Conservation (phyloP, 2,329 filamentous ascomycete species). For the Colletotrichum spinosum region DNA sequence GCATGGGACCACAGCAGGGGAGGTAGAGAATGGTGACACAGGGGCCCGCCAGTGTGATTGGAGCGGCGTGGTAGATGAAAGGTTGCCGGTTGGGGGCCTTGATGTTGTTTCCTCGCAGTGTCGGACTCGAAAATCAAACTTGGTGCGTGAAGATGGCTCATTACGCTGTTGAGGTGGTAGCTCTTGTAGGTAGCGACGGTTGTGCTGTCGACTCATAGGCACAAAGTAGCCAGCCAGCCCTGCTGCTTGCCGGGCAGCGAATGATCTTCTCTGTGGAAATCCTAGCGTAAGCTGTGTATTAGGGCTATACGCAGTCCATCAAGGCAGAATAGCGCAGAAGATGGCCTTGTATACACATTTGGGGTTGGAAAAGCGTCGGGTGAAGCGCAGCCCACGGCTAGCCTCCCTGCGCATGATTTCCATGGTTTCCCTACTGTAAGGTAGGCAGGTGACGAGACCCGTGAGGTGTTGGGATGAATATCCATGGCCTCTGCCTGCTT, state of each 20-base stretch:
- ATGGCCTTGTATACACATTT: conserved; percentile 1
- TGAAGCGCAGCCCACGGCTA: no score
- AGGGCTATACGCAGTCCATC: no score
- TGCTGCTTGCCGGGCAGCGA: no score
- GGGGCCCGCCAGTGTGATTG: conserved; percentile 9
- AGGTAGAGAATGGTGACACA: conserved; percentile 22
- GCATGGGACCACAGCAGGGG: conserved; percentile 33
- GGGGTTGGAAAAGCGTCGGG: no score
- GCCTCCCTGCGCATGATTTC: no score
- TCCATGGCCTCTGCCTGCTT: conserved; percentile 16
- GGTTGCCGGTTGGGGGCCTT: neutral
- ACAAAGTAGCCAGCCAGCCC: no score
- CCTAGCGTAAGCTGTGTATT: no score
- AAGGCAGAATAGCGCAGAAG: neutral
- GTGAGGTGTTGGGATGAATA: conserved; percentile 18
- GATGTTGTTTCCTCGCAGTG: conserved; percentile 1
- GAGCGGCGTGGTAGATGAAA: conserved; percentile 11
- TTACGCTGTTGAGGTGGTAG: conserved; percentile 1
- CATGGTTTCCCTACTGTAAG: no score
- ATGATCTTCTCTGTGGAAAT: no score
- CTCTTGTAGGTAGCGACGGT: neutral
- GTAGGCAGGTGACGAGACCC: conserved; percentile 7
- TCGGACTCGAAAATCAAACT: neutral
- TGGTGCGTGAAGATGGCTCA: neutral
- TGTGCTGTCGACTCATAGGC: no score